phyloP scores from a whole-genome alignment of 441 rosid species.

The Pelargonium citronellum region DNA sequence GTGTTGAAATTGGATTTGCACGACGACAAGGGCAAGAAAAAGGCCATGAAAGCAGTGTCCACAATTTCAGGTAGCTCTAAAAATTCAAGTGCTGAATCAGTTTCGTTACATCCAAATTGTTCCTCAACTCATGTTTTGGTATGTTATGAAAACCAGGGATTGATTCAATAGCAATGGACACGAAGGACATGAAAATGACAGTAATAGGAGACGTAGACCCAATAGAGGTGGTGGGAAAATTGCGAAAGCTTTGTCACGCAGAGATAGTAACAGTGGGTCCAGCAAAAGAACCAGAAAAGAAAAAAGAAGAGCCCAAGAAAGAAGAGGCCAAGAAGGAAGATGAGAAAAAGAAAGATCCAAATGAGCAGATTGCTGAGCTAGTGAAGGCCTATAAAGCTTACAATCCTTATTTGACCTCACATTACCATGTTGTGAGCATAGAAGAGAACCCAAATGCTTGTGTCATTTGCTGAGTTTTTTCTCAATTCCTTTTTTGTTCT shows the following conservation, averaged over 20 bases:
- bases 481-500: neutral
- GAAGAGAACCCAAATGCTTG: conserved; percentile 53
- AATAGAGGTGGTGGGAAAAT: conserved; percentile 33
- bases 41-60: conserved; percentile 52
- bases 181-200: conserved; percentile 53
- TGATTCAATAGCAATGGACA: conserved; percentile 45
- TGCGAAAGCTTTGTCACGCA: conserved; percentile 34
- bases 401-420: conserved; percentile 25
- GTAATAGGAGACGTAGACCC: conserved; percentile 55
- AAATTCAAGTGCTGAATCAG: no score
- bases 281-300: conserved; percentile 37
- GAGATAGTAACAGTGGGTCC: conserved; percentile 45
- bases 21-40: conserved; percentile 44
- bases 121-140: neutral
- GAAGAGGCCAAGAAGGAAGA: conserved; percentile 26
- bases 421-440: conserved; percentile 28
- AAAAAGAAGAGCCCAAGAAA: conserved; percentile 35
- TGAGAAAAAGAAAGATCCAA: conserved; percentile 25
- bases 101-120: no score
- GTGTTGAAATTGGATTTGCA: conserved; percentile 45
- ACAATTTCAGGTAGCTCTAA: conserved; percentile 32
- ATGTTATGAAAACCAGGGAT: conserved; percentile 35
- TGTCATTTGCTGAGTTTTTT: conserved; percentile 31
- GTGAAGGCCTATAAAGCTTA: conserved; percentile 22
- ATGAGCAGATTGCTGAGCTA: conserved; percentile 29